phyloP scores from a whole-genome alignment of 73 alveolate genomes.

The Blepharisma stoltei region DNA sequence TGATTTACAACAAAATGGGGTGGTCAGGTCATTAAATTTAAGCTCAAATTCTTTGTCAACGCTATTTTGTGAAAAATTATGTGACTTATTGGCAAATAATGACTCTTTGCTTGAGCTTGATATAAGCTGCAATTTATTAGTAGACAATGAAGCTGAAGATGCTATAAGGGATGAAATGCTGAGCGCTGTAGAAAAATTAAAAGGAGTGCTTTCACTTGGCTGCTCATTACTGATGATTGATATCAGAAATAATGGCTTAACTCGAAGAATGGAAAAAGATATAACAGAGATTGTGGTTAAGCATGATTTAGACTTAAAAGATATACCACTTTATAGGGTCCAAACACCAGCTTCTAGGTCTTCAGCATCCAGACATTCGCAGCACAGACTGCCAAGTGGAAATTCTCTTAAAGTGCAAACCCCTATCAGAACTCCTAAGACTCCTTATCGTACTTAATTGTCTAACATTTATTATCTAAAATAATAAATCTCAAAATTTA shows the following conservation, averaged over 20 bases:
- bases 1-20: slow-evolving; percentile 58
- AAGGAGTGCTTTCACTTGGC: background rate
- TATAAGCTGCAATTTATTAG: slow-evolving; percentile 51
- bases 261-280: slow-evolving; percentile 51
- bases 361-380: background rate
- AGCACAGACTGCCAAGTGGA: no score
- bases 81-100: slow-evolving; percentile 41
- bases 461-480: no score
- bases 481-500: no score
- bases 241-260: slow-evolving; percentile 60
- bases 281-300: slow-evolving; percentile 61
- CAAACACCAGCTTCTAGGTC: background rate
- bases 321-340: slow-evolving; percentile 47
- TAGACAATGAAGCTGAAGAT: slow-evolving; percentile 46
- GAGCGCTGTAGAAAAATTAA: slow-evolving; percentile 40
- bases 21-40: slow-evolving; percentile 52
- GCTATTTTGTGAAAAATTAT: slow-evolving; percentile 43
- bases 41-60: slow-evolving; percentile 58
- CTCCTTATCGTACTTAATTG: no score
- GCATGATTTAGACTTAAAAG: slow-evolving; percentile 46
- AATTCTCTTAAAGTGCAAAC: no score
- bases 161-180: slow-evolving; percentile 50
- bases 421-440: no score
- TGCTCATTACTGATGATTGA: slow-evolving; percentile 42
- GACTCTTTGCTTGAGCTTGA: slow-evolving; percentile 38